phyloP scores from a whole-genome alignment of 352 stramenopile genomes.

The Phytophthora constricta region DNA sequence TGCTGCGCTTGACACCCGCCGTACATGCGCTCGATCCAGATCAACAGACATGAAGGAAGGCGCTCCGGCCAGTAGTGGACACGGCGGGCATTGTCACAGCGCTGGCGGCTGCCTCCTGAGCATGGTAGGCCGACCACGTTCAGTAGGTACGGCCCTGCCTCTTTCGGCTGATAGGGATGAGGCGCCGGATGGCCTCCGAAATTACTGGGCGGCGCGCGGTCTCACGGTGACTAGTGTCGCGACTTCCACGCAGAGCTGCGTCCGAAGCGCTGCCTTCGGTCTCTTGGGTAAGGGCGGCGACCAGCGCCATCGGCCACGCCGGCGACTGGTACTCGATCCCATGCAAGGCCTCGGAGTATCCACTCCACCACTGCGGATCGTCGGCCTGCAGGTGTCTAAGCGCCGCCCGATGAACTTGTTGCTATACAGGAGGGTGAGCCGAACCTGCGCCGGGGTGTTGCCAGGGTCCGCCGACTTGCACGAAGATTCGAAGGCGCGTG shows the following conservation, averaged over 20 bases:
- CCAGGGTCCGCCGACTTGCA: slow-evolving; percentile 20
- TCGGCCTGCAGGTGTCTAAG: slow-evolving; percentile 1
- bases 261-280: background rate
- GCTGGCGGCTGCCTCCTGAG: background rate
- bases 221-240: background rate
- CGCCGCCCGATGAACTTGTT: slow-evolving; percentile 8
- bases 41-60: background rate
- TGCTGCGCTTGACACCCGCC: background rate
- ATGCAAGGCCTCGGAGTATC: background rate
- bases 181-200: background rate
- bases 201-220: background rate
- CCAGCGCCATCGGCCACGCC: slow-evolving; percentile 11
- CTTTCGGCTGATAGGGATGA: background rate
- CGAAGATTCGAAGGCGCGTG: slow-evolving; percentile 4
- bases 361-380: background rate
- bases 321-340: slow-evolving; percentile 14
- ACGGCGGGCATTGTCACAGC: slow-evolving; percentile 1
- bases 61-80: background rate
- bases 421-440: background rate
- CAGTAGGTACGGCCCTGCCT: slow-evolving; percentile 9
- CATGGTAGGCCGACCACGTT: background rate
- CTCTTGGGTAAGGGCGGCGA: slow-evolving; percentile 12
- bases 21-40: slow-evolving; percentile 6
- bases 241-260: background rate
- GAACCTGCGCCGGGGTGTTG: background rate